Base-by-base conservation (phyloP, 2,329 filamentous ascomycete species). In the Alternaria consortialis region DNA sequence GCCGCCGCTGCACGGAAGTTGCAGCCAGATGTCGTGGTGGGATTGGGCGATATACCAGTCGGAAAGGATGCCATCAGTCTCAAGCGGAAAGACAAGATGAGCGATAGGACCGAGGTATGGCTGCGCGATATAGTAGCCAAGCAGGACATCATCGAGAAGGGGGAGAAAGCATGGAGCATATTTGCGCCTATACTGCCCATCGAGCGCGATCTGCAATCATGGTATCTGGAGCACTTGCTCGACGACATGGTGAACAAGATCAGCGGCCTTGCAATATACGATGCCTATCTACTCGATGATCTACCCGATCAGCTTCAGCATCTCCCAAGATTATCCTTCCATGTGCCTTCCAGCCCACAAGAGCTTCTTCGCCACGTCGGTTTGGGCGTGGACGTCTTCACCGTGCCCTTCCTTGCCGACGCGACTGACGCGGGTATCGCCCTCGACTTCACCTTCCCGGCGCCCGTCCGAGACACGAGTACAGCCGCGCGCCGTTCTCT, bases 361-460 rank as follows among this genome's bases (percentile, higher is more conserved):
- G 87, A 92, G 25, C 80, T 97, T 12, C 85, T 99, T 1, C 85
- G 88, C 4, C 91, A 95, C 55, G 81, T 97, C 20, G 82, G 87
- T 0, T 84, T 91, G 1, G 95, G 95, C 5, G 84, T 93, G 52
- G 95, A 99, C 74, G 67, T 97, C 17, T 87, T 95, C 75, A 88
- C 90, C 0, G 79, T 95, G 2, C 90, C 92, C 0, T 95, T 97
- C 73, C 80, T 95, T 54, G 88, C 88, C 53, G 81, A 82, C 34
- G 85, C 88, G 5, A 95, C 94, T 0, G 94, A 99, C 76, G 88
- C 91, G 1, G 95, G 95, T 2, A 89, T 98, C 31, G 93, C 93
- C 1, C 82, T 98, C 20, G 85, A 87, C 20, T 98, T 98, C 73
- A 79, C 81, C 2, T 97, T 98, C 72, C 89, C 91, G 4, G 72